Evolutionary conservation across 2,329 filamentous ascomycete genomes (phyloP).

Genomic region (Fonsecaea multimorphosa): DNA sequence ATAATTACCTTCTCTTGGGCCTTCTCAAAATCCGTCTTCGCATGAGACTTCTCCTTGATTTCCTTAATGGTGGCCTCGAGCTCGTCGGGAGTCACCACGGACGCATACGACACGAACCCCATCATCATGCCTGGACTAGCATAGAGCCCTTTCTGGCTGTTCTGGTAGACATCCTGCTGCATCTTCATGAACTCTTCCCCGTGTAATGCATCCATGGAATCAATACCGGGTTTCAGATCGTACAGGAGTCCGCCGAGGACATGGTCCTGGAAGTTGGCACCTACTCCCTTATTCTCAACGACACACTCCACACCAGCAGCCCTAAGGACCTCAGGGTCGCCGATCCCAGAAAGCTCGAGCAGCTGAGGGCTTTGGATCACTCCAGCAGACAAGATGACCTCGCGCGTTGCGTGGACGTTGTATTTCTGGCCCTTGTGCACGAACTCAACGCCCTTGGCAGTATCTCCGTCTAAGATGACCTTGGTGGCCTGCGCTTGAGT

Average conservation of each 20-base stretch:
- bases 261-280: slow-evolving; percentile 58
- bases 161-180: slow-evolving; percentile 42
- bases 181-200: slow-evolving; percentile 46
- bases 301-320: slow-evolving; percentile 50
- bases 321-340: slow-evolving; percentile 52
- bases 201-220: slow-evolving; percentile 45
- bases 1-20: slow-evolving; percentile 43
- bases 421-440: slow-evolving; percentile 46
- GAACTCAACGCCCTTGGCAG: slow-evolving; percentile 54
- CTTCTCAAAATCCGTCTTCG: slow-evolving; percentile 44
- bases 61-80: slow-evolving; percentile 44
- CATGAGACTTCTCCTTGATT: slow-evolving; percentile 43
- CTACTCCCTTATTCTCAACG: slow-evolving; percentile 53
- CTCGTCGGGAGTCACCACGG: slow-evolving; percentile 43
- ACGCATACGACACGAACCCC: slow-evolving; percentile 48
- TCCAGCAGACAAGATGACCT: slow-evolving; percentile 66
- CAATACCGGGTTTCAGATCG: slow-evolving; percentile 41
- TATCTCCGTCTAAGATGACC: slow-evolving; percentile 38
- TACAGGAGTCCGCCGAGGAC: slow-evolving; percentile 35
- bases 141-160: slow-evolving; percentile 43
- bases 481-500: slow-evolving; percentile 53
- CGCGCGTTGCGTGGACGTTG: slow-evolving; percentile 47
- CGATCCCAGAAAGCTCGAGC: slow-evolving; percentile 67
- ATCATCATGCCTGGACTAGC: slow-evolving; percentile 45
- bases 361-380: slow-evolving; percentile 63